Evolutionary conservation across 176 grass and related monocot genomes (phyloP), one percentile per base, ranked within the genome.

Genomic region (Neostapfia colusana): DNA sequence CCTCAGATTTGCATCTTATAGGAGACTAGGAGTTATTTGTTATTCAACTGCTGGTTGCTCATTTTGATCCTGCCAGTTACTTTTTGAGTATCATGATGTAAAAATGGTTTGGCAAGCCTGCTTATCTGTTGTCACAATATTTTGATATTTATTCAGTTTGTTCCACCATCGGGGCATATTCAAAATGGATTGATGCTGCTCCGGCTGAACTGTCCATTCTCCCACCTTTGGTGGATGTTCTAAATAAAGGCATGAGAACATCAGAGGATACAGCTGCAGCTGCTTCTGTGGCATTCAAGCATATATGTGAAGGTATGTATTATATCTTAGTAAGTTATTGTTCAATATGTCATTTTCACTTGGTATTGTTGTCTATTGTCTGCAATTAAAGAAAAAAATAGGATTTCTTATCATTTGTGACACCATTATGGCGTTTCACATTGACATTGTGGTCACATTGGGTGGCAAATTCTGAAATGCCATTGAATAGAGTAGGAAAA

Each of bases 271-370:
- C 79, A 73, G 95, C 91, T 73, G 85, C 89, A 69, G 89, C 95
- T 48, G 89, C 91, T 76, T 93, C 89, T 84, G 45, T 99, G 82
- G 81, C 95, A 84, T 99, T 95, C 75, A 99, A 99, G 76, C 90
- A 95, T 84, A 95, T 99, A 90, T 99, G 95, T 90, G 95, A 99
- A 99, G 95, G 95, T 99, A 92, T 43, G 44, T 42, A 73, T 83
- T 35, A 4, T 84, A 54, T 53, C 26, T 39, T 77, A 12, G 34
- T 15, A 26, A 61, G 55, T 63, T 58, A 67, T 67, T 44, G 7
- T 51, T 24, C 12, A 48, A 58, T 6, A 63, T 65, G 14, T 63
- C 24, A 2, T 56, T 38, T 56, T 18, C 40, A 24, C 50, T 78
- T 63, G 44, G 24, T 24, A 72, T 28, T 69, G 17, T 77, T 54